Conservation (phyloP, 2,329 filamentous ascomycete genomes). For the Capronia epimyces region DNA sequence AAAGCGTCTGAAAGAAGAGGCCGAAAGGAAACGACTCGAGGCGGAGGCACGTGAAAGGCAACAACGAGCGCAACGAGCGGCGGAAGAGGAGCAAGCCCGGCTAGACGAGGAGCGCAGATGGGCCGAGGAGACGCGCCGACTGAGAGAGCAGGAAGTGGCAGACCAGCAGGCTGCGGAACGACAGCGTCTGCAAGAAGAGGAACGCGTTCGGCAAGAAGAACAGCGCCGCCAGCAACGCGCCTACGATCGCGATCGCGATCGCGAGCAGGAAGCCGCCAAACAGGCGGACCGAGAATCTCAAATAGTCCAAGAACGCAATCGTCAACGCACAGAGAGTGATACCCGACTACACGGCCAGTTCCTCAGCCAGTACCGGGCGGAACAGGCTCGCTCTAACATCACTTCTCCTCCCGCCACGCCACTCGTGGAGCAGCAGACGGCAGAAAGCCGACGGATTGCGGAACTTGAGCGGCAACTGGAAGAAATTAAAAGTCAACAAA, state of each 20-base stretch:
- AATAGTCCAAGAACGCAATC: conserved; percentile 61
- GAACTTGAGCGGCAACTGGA: conserved; percentile 72
- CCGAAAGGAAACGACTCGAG: conserved; percentile 51
- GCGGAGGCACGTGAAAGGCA: conserved; percentile 51
- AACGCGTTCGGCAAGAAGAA: conserved; percentile 45
- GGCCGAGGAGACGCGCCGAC: conserved; percentile 42
- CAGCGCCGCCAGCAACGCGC: conserved; percentile 48
- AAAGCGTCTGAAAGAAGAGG: conserved; percentile 55
- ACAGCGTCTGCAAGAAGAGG: conserved; percentile 45
- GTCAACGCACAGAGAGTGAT: conserved; percentile 57
- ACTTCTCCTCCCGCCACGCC: conserved; percentile 36
- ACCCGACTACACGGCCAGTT: conserved; percentile 72
- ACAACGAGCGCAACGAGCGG: conserved; percentile 47
- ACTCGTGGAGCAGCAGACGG: conserved; percentile 24
- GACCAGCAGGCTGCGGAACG: conserved; percentile 48
- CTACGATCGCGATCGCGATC: conserved; percentile 63
- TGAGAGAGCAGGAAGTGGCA: conserved; percentile 42
- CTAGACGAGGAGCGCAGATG: conserved; percentile 44
- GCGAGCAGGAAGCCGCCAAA: conserved; percentile 60
- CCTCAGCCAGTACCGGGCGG: conserved; percentile 77
- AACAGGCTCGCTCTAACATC: conserved; percentile 47
- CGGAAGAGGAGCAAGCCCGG: conserved; percentile 43
- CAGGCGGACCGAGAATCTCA: conserved; percentile 63
- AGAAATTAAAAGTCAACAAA: conserved; percentile 62
- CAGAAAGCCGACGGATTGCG: conserved; percentile 64